Base-by-base conservation (phyloP, 2,329 filamentous ascomycete genomes). In the Exophiala calicioides region DNA sequence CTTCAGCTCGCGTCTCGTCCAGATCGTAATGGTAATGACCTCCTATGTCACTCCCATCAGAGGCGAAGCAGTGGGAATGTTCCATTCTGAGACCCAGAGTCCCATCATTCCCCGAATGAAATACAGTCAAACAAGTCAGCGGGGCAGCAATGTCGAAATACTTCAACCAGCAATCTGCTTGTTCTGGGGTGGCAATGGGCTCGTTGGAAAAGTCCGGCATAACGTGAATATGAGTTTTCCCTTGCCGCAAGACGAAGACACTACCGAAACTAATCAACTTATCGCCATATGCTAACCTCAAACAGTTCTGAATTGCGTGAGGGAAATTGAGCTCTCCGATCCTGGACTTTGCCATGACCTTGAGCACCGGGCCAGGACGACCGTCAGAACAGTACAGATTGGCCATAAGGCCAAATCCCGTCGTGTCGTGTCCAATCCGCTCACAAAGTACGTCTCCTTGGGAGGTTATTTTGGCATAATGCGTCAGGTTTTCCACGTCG, bases 41-140 rank as follows among this genome's bases (percentile, higher is more conserved):
- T 3, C 73, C 73, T 9, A 60, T 56, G 10, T 23, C 24, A 7
- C 16, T n/a, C 3, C 23, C 19, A 31, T 48, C 38, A 47, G 55
- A 34, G 12, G 68, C 67, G 42, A 73, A 74, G 16, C 66, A 68
- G 59, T 76, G 73, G 3, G 72, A 73, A 53, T 77, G 73, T 51
- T 77, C 73, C 57, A 74, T 69, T 19, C 72, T 60, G 35, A 76
- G 49, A 0, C 61, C 65, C 48, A 73, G 45, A 1, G 54, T 60
- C 21, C 33, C 64, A 0, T 68, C 66, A 46, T 75, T 70, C 6
- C 66, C 63, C 12, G 70, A 69, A 53, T 74, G 70, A 27, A 74
- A 58, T 0, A 72, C 69, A 5, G 59, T 65, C 44, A 74, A 50
- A 36, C 71, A 72, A 0, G 70, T 62, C 12, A 73, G 52, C 1